phyloP scores from a whole-genome alignment of 495 filamentous ascomycete species.

The Hyaloscypha hepaticicola region DNA sequence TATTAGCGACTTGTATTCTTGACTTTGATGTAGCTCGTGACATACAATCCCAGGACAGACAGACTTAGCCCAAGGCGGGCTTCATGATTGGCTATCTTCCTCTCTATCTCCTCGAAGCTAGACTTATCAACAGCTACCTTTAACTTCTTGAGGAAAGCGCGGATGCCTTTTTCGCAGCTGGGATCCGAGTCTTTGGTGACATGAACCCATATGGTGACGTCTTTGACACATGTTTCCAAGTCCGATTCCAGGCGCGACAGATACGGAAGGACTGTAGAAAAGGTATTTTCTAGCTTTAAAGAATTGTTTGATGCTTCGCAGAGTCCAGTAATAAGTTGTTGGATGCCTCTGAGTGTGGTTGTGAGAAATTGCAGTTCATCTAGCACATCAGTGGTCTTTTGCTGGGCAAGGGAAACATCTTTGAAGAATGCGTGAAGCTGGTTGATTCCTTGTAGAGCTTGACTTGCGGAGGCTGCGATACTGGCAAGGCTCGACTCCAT shows the following conservation, averaged over 20 bases:
- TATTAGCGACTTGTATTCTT: neutral
- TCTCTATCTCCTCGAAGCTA: neutral
- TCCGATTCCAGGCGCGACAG: neutral
- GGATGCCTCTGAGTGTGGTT: neutral
- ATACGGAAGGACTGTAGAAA: neutral
- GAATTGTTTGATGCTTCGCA: neutral
- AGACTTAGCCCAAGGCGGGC: neutral
- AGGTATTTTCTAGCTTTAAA: neutral
- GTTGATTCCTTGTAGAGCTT: neutral
- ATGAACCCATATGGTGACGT: neutral
- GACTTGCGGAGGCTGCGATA: neutral
- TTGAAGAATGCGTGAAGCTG: neutral
- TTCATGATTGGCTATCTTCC: neutral
- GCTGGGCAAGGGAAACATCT: neutral
- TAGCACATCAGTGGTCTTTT: neutral
- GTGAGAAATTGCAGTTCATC: neutral
- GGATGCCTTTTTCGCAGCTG: neutral
- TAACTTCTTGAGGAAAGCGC: neutral
- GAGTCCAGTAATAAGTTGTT: neutral
- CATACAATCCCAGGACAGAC: neutral
- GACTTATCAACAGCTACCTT: neutral
- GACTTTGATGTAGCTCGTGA: neutral
- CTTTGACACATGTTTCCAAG: neutral
- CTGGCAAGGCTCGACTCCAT: neutral
- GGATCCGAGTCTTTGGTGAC: neutral